These are phyloP conservation scores for Saccharomyces hybrid DNA, from an alignment of 1,139 yeast species.

Conservation along the genomic window DNA sequence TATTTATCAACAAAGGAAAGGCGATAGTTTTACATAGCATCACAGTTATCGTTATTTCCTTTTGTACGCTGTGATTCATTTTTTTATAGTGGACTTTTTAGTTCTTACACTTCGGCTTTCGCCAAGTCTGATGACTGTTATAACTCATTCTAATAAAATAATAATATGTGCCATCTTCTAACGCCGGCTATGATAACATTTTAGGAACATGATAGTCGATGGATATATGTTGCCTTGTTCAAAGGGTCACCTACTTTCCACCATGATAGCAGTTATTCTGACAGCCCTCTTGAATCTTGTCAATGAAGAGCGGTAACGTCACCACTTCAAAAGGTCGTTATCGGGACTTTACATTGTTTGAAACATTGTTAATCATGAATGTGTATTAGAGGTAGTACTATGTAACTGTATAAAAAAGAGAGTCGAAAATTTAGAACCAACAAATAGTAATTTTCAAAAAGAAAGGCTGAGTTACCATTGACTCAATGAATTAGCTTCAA, in stretches of 20 bases:
- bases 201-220: too few relatives aligned
- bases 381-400: not conserved
- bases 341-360: not conserved
- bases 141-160: too few relatives aligned
- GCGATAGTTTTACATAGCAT: too few relatives aligned
- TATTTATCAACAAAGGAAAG: too few relatives aligned
- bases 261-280: slow-evolving; percentile 2
- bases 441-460: not conserved
- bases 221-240: too few relatives aligned
- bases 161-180: too few relatives aligned
- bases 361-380: not conserved
- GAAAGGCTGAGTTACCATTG: not conserved
- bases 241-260: not conserved
- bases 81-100: too few relatives aligned
- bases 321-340: not conserved
- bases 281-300: not conserved
- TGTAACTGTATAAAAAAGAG: not conserved
- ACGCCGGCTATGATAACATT: too few relatives aligned
- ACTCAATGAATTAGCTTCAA: slow-evolving; percentile 16
- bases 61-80: too few relatives aligned
- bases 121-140: too few relatives aligned
- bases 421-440: not conserved
- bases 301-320: not conserved
- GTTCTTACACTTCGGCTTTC: too few relatives aligned
- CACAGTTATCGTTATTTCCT: too few relatives aligned